Evolutionary conservation across 140 eudicot species (phyloP), one percentile per base, ranked within the genome.

Genomic region (Senecio squalidus): DNA sequence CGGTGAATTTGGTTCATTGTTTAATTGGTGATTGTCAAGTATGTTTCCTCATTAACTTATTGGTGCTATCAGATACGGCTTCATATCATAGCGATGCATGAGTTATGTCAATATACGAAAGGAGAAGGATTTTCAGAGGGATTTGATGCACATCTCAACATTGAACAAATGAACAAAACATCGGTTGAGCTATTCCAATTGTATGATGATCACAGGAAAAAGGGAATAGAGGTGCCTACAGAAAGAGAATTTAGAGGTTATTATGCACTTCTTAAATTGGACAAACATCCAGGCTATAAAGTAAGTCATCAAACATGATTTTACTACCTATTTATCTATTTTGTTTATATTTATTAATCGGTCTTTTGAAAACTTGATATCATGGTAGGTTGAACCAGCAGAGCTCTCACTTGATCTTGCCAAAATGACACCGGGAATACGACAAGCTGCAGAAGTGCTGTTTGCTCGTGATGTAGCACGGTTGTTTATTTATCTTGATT

Each of bases 121-220:
- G 99, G 99, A 79, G 96, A 92, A 68, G 99, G 99, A 28, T 92
- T 92, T 78, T 82, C 96, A 26, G 99, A 88, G 77, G 99, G 99
- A 58, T 92, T 92, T 68, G 95, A 92, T 84, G 99, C 99, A 5
- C 99, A 92, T 70, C 99, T 92, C 29, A 87, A 92, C 75, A 92
- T 92, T 60, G 99, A 92, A 66, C 96, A 92, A 78, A 92, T 92
- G 99, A 88, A 92, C 69, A 92, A 92, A 78, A 82, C 99, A 49
- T 92, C 96, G n/a, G 99, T 92, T 28, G 99, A 92, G 68, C 69
- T 92, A 55, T 92, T 92, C 60, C 99, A 92, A 24, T 50, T 92
- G 68, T 92, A 92, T 49, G 99, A 92, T 67, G 96, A 88, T 67
- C 96, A 92, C 74, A 74, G 99, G 57, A 92, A 88, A 75, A 92